Base-by-base conservation (phyloP, 768 basidiomycete species). In the Naganishia randhawae region DNA sequence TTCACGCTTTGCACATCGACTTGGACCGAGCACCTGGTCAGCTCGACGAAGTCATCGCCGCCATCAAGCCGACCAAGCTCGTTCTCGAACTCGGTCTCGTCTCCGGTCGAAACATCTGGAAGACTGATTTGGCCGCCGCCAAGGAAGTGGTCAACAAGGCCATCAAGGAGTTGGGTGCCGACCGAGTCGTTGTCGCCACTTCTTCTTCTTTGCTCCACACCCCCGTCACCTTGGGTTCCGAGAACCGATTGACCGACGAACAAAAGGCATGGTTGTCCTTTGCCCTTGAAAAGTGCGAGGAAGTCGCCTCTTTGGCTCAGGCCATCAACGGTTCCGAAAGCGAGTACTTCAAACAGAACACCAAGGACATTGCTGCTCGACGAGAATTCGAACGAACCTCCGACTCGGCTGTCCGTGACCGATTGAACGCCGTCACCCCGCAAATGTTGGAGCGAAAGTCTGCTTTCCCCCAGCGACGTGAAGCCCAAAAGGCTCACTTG, bases 71-170 rank as follows among this genome's bases (percentile, higher is more conserved):
- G 71, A 94, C 92, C 72, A 82, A 81, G 76, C 85, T 92, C 71
- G 77, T 88, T 71, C 85, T 99, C 63, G 98, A 96, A 45, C 88
- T 98, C 71, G 96, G 96, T 82, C 81, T 97, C 70, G 90, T 99
- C 72, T 98, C 96, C 51, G 96, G 96, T 65, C 92, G 96, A 79
- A 97, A 97, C 85, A 91, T 99, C 84, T 99, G 96, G 96, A 99
- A 98, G 87, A 89, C 87, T 71, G 94, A 98, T 82, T 88, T 98
- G 75, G 83, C 84, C 71, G 87, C 86, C 65, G 88, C 91, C 67
- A 85, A 93, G 82, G 88, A 88, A 80, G 82, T 86, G 53, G 91
- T 86, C 66, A 88, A 94, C 83, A 89, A 88, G 81, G 93, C 91
- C 53, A 83, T 96, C 74, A 86, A 87, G 63, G 84, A 83, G 48